These are phyloP conservation scores for Heliamphora pulchella DNA, from an alignment of 179 eudicot genomes.

Conservation along the genomic window DNA sequence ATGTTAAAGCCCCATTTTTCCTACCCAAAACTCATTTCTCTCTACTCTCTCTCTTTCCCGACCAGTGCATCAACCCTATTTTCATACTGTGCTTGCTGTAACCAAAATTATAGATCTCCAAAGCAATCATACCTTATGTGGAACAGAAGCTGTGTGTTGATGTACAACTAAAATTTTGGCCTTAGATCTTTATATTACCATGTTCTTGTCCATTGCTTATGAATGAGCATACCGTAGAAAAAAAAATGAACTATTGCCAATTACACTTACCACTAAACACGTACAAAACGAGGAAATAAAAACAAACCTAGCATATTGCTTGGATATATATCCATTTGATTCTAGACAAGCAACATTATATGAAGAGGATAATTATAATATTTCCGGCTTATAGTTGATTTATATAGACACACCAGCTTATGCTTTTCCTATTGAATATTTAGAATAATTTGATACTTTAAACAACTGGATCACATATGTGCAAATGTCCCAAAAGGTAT, in stretches of 20 bases:
- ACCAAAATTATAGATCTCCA: too few relatives aligned
- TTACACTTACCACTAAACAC: background rate
- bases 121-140: too few relatives aligned
- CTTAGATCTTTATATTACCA: too few relatives aligned
- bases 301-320: background rate
- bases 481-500: background rate
- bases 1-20: too few relatives aligned
- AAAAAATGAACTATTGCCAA: background rate
- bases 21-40: too few relatives aligned
- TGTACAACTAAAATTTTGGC: too few relatives aligned
- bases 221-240: background rate
- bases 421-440: background rate
- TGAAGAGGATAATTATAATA: background rate
- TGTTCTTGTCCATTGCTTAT: background rate
- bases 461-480: background rate
- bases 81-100: too few relatives aligned
- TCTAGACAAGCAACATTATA: background rate
- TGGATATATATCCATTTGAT: background rate
- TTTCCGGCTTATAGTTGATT: background rate
- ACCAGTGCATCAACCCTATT: too few relatives aligned
- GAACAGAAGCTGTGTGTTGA: too few relatives aligned
- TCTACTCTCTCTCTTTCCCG: too few relatives aligned
- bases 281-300: background rate
- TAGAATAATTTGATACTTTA: background rate
- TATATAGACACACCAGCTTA: conserved; percentile 1